A percentile compares a stretch with the other conserved stretches of the same genome.
These are phyloP conservation scores for Emericellopsis cladophorae DNA, from an alignment of 2,329 filamentous ascomycete species.

Conservation along the genomic window DNA sequence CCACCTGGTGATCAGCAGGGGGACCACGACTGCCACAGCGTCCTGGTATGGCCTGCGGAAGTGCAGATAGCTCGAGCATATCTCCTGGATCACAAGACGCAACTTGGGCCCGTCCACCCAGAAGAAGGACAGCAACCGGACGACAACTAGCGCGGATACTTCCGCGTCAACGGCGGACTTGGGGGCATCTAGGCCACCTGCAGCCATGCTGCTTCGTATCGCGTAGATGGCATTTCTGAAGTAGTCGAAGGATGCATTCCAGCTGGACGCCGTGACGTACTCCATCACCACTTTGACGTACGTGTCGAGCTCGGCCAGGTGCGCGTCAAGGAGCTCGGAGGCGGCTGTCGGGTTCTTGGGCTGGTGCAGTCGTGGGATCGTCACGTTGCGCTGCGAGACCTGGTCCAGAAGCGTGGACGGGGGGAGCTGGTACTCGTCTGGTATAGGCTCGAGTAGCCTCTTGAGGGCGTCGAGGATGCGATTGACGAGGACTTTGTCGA, in stretches of 20 bases:
- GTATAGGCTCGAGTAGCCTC: constrained; percentile 42
- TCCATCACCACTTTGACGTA: constrained; percentile 46
- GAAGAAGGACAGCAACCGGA: constrained; percentile 48
- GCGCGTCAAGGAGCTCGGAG: constrained; percentile 7
- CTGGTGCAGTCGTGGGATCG: constrained; percentile 17
- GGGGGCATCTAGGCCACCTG: constrained; percentile 20
- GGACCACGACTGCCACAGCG: constrained; percentile 47
- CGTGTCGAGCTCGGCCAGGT: constrained; percentile 35
- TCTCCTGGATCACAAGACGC: constrained; percentile 48
- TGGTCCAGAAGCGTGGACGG: constrained; percentile 46
- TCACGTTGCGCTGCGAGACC: constrained; percentile 21
- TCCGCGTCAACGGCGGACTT: constrained; percentile 36
- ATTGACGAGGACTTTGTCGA: constrained; percentile 37
- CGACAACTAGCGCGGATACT: constrained; percentile 34
- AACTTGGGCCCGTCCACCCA: constrained; percentile 54
- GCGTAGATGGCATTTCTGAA: constrained; percentile 38
- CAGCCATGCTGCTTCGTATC: constrained; percentile 29
- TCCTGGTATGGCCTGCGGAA: constrained; percentile 53
- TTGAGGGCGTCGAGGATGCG: constrained; percentile 44
- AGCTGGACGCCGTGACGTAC: constrained; percentile 53
- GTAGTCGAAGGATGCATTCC: constrained; percentile 46
- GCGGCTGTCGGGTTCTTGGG: constrained; percentile 6
- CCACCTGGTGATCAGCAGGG: constrained; percentile 52
- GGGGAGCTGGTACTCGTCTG: constrained; percentile 43
- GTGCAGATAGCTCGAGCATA: constrained; percentile 55